A percentile compares a stretch with the other conserved stretches of the same genome.
phyloP scores from a whole-genome alignment of 768 basidiomycete genomes.

The Butyriboletus loyo region DNA sequence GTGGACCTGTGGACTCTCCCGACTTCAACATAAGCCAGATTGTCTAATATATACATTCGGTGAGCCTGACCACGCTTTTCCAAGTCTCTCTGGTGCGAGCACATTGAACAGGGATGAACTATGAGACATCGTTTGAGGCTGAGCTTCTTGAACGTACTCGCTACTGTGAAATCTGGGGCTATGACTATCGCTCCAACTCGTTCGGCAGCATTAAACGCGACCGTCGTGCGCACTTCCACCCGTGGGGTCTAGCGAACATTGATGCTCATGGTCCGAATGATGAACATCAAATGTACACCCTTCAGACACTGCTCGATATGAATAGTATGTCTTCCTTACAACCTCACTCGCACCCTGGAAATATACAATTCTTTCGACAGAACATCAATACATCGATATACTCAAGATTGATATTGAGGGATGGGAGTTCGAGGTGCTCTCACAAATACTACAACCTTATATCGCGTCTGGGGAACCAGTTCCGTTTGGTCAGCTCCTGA shows the following conservation, averaged over 20 bases:
- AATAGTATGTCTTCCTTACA: conserved; percentile 34
- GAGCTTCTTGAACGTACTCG: conserved; percentile 46
- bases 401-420: conserved; percentile 50
- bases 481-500: conserved; percentile 46
- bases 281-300: conserved; percentile 42
- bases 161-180: conserved; percentile 60
- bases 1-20: conserved; percentile 64
- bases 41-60: conserved; percentile 66
- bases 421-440: conserved; percentile 44
- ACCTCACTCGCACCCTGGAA: neutral
- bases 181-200: conserved; percentile 44
- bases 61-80: conserved; percentile 18
- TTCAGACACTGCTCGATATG: conserved; percentile 41
- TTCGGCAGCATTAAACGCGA: conserved; percentile 34
- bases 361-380: conserved; percentile 14
- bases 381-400: conserved; percentile 38
- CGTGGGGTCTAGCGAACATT: conserved; percentile 37
- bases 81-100: neutral
- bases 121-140: conserved; percentile 64
- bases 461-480: conserved; percentile 35
- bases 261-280: conserved; percentile 35
- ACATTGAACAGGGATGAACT: conserved; percentile 42
- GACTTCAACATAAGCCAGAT: conserved; percentile 48
- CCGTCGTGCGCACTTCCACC: conserved; percentile 41
- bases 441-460: conserved; percentile 38